Evolutionary conservation across 306 rosid genomes (phyloP), one percentile per base, ranked within the genome.

Genomic region (Cicer bijugum): DNA sequence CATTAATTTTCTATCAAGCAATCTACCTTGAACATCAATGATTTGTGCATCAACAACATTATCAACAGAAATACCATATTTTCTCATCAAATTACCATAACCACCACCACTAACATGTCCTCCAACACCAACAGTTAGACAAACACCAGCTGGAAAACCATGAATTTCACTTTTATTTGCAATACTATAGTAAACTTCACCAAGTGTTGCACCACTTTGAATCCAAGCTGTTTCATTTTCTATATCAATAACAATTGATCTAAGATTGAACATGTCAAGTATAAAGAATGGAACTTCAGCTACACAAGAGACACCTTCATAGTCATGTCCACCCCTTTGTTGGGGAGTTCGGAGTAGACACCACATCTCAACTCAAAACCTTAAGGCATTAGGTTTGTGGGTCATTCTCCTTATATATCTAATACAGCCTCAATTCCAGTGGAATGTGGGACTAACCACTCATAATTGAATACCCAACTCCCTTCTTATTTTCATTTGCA

Each of bases 81-180:
- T 91, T 71, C 91, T 89, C 90, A 91, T 80, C 88, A 85, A 37
- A n/a, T 87, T 91, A 6, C 92, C 97, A 35, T 91, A 91, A 1
- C 95, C 97, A 15, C 87, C 97, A 0, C 97, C 97, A 64, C 97
- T 87, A 2, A 91, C 57, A 55, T 87, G 92, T 0, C 97, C 95
- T 19, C 97, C 95, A 4, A 84, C 86, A 0, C 93, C 96, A 0
- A 89, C 97, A 0, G 96, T 88, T 8, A 89, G 96, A 61, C 97
- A 88, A 67, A 89, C 90, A 28, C 93, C 97, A 2, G 92, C 89
- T 9, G 93, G 96, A 56, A 88, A 88, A 33, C 85, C 97, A 60
- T 86, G 90, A 57, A 44, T 55, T 17, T 76, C 76, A 73, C 97
- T 92, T 51, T 80, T 84, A 74, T 82, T 61, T 1, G 86, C 90